phyloP scores from a whole-genome alignment of 2,329 filamentous ascomycete genomes.

The Pestalotiopsis sp. region DNA sequence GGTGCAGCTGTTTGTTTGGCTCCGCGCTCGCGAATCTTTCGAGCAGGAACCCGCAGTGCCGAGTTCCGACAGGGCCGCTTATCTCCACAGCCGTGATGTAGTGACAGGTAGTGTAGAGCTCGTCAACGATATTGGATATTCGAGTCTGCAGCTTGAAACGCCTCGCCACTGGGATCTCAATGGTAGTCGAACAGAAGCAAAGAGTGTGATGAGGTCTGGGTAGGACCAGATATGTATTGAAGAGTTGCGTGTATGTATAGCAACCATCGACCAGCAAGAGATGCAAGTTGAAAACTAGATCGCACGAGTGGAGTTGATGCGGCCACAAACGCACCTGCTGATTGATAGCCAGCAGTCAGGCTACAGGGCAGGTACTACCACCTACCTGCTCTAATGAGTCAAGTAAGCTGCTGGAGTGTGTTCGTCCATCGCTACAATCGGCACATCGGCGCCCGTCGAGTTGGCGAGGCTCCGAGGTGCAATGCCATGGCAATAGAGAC shows the following conservation, averaged over 20 bases:
- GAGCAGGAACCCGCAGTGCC: background rate
- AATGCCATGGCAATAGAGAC: background rate
- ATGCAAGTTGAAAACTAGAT: too few species aligned
- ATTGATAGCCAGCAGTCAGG: too few species aligned
- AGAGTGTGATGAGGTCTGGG: background rate
- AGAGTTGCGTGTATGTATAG: background rate
- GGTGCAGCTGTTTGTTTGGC: background rate
- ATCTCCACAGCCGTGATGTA: background rate
- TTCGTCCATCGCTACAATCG: background rate
- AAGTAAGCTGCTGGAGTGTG: background rate
- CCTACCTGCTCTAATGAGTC: background rate
- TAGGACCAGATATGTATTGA: background rate
- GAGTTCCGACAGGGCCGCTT: background rate
- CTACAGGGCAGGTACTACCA: too few species aligned
- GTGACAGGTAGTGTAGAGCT: background rate
- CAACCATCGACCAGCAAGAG: background rate
- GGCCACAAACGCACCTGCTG: too few species aligned
- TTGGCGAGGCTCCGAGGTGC: background rate
- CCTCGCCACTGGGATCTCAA: background rate
- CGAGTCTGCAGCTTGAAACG: background rate
- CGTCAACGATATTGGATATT: background rate
- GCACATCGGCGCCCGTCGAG: background rate
- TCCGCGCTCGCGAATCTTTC: background rate
- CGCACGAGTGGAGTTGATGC: too few species aligned
- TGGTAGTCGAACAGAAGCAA: background rate